Percentiles rank a stretch among this genome's conserved stretches.
These are phyloP conservation scores for Gracilaria caudata DNA, from an alignment of 23 red algal genomes.

Conservation along the genomic window DNA sequence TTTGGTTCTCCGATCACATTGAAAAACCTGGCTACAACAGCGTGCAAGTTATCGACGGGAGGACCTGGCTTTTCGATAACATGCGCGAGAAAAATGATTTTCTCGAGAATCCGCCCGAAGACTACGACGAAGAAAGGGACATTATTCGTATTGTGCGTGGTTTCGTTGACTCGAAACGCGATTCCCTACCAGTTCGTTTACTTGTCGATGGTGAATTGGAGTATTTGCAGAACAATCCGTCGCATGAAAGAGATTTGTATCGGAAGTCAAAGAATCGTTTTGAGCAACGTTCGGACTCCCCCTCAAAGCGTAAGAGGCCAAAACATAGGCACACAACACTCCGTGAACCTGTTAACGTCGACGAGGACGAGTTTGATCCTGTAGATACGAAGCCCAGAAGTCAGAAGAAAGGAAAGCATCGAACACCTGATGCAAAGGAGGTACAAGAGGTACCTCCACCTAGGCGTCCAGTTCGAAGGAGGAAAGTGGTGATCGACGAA, in stretches of 20 bases:
- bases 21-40: constrained; percentile 54
- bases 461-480: constrained; percentile 3
- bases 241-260: constrained; percentile 41
- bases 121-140: constrained; percentile 35
- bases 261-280: constrained; percentile 6
- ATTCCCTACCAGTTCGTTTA: constrained; percentile 27
- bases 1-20: constrained; percentile 60
- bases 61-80: constrained; percentile 48
- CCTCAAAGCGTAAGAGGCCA: background rate
- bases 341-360: constrained; percentile 13
- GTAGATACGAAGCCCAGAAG: background rate
- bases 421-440: background rate
- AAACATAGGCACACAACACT: background rate
- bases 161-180: constrained; percentile 34
- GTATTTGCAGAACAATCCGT: constrained; percentile 33
- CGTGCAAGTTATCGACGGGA: constrained; percentile 55
- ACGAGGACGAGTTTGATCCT: constrained; percentile 28
- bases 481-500: constrained; percentile 7
- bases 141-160: constrained; percentile 54
- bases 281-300: background rate
- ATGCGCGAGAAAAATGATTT: constrained; percentile 32
- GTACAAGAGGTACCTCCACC: background rate
- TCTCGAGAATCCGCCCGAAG: constrained; percentile 1
- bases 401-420: background rate
- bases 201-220: constrained; percentile 32